A percentile compares a stretch with the other conserved stretches of the same genome.
Conservation (phyloP, 179 eudicot species). For the Patellifolia procumbens region DNA sequence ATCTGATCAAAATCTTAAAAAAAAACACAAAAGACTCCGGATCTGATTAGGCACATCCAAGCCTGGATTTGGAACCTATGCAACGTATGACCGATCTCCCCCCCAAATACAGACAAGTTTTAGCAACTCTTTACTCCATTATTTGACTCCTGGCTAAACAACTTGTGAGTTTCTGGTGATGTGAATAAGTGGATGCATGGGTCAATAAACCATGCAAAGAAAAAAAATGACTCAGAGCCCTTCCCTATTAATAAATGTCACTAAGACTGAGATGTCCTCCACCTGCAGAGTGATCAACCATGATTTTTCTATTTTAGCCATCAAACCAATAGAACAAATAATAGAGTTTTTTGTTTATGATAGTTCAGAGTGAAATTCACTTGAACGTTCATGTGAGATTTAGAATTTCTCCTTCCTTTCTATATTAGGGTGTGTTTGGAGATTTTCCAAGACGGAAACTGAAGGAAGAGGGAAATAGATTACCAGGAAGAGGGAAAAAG, state of each 20-base stretch:
- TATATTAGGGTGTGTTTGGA: neutral
- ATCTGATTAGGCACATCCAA: neutral
- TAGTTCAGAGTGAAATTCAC: neutral
- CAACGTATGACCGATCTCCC: neutral
- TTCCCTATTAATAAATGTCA: neutral
- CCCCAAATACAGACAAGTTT: no score
- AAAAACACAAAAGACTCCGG: neutral
- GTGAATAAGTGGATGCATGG: neutral
- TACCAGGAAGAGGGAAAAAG: no score
- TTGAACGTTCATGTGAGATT: neutral
- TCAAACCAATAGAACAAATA: neutral
- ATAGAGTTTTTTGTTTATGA: neutral
- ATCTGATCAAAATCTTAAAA: no score
- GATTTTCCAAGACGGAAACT: neutral
- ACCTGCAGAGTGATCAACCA: neutral
- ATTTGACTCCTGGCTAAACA: neutral
- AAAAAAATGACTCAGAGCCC: neutral
- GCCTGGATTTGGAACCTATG: neutral
- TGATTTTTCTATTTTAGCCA: neutral
- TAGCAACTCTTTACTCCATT: neutral
- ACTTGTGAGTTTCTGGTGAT: neutral
- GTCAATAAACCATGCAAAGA: neutral
- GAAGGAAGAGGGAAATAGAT: no score
- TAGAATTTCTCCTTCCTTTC: neutral
- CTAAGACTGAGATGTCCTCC: no score